phyloP scores from a whole-genome alignment of 1,284 basidiomycete genomes.

The Takashimella koratensis region DNA sequence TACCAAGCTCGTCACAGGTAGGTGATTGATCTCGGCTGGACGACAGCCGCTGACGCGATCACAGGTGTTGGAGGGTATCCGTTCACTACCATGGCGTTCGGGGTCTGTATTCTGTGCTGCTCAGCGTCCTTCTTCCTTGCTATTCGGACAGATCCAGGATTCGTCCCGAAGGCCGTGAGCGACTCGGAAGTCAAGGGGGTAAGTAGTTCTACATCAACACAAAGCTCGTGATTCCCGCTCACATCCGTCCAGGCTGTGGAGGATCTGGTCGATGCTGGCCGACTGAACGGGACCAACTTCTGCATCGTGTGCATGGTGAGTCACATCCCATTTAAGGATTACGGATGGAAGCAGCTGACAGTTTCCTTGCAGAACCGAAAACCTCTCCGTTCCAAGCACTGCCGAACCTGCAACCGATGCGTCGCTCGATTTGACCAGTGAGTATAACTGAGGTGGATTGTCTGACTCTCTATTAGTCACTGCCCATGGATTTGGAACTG shows the following conservation, averaged over 20 bases:
- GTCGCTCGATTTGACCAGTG: constrained; percentile 87
- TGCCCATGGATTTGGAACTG: constrained; percentile 99
- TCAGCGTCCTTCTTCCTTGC: constrained; percentile 86
- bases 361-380: constrained; percentile 62
- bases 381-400: constrained; percentile 92
- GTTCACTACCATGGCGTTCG: constrained; percentile 70
- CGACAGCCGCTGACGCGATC: not conserved
- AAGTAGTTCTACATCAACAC: constrained; percentile 3
- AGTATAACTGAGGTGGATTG: constrained; percentile 40
- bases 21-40: too few relatives aligned
- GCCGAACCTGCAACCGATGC: constrained; percentile 85
- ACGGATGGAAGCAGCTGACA: not conserved
- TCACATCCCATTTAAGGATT: not conserved
- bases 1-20: constrained; percentile 46
- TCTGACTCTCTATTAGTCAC: constrained; percentile 57
- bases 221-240: too few relatives aligned
- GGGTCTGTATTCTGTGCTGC: constrained; percentile 67
- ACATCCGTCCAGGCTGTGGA: constrained; percentile 80
- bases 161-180: constrained; percentile 68
- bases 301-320: constrained; percentile 84
- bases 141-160: constrained; percentile 85
- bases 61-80: constrained; percentile 50
- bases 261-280: constrained; percentile 78
- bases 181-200: constrained; percentile 80
- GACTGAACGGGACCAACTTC: constrained; percentile 90